These are phyloP conservation scores for Mycena citricolor DNA, from an alignment of 1,284 basidiomycete species.

Conservation along the genomic window DNA sequence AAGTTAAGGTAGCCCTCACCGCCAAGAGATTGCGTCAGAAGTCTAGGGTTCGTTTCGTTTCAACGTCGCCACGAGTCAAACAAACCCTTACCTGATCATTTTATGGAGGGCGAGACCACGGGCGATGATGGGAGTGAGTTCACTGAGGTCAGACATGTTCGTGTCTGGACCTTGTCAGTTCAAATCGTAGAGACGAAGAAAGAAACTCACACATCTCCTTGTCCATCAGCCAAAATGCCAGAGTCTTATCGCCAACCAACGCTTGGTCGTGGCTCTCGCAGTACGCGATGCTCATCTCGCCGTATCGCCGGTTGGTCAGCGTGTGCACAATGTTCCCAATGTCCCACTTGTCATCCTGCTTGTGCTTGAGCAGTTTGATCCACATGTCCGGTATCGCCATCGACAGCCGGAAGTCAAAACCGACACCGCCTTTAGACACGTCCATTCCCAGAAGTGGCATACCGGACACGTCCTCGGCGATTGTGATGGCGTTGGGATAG, in stretches of 20 bases:
- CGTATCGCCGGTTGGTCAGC: constrained; percentile 84
- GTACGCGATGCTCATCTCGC: constrained; percentile 93
- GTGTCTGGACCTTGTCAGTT: constrained; percentile 58
- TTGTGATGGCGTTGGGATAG: constrained; percentile 82
- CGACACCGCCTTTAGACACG: constrained; percentile 82
- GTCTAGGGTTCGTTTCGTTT: constrained; percentile 44
- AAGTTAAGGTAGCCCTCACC: constrained; percentile 99
- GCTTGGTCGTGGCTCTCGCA: constrained; percentile 98
- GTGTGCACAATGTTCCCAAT: constrained; percentile 88
- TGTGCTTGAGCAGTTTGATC: constrained; percentile 98
- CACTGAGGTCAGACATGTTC: constrained; percentile 90
- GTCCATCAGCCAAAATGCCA: constrained; percentile 99
- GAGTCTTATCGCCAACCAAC: constrained; percentile 95
- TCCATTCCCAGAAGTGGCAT: constrained; percentile 94
- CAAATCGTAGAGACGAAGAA: constrained; percentile 36
- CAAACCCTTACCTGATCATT: constrained; percentile 84
- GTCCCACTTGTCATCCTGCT: constrained; percentile 86
- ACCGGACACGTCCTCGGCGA: constrained; percentile 97
- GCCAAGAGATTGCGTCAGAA: constrained; percentile 89
- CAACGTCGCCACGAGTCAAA: not conserved
- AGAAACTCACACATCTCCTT: constrained; percentile 88
- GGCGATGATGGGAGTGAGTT: constrained; percentile 85
- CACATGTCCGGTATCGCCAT: constrained; percentile 99
- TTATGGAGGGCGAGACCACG: constrained; percentile 94
- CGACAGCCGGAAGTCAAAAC: constrained; percentile 95